Conservation (phyloP, 192 early-diverging fungal species). For the Coemansia sp. region DNA sequence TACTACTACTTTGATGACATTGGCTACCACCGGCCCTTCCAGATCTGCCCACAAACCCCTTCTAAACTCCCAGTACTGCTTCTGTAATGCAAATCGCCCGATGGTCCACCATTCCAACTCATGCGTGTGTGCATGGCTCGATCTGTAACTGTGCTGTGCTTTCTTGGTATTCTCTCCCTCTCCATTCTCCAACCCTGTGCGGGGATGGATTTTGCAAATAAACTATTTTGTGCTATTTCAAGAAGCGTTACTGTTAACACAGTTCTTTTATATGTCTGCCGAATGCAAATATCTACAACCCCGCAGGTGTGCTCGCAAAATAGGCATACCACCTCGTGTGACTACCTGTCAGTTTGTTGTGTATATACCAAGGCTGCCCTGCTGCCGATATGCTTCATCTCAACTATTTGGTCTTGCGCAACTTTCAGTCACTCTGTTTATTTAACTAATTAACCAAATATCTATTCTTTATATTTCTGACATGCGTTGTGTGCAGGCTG, state of each 20-base stretch:
- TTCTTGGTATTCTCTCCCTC: not conserved
- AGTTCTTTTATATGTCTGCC: not conserved
- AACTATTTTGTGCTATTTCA: not conserved
- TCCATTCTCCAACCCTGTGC: not conserved
- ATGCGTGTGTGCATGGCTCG: slow-evolving; percentile 36
- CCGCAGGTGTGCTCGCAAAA: not conserved
- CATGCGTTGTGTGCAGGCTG: not conserved
- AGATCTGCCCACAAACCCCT: slow-evolving; percentile 52
- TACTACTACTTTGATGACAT: slow-evolving; percentile 71
- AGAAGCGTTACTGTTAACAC: not conserved
- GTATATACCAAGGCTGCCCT: not conserved
- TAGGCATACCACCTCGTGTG: not conserved
- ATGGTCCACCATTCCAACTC: slow-evolving; percentile 25
- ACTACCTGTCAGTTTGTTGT: not conserved
- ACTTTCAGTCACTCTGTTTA: slow-evolving; percentile 1
- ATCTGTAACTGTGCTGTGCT: slow-evolving; percentile 4
- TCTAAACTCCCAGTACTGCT: slow-evolving; percentile 47
- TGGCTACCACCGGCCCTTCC: slow-evolving; percentile 56
- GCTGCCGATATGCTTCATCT: not conserved
- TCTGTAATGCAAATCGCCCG: slow-evolving; percentile 32
- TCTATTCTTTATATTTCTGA: not conserved
- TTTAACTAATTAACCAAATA: not conserved
- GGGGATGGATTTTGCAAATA: too few species aligned
- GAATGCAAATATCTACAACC: not conserved
- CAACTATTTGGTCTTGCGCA: not conserved